A percentile compares a stretch with the other conserved stretches of the same genome.
These are phyloP conservation scores for Termitomyces sp. DNA, from an alignment of 768 basidiomycete species.

Conservation along the genomic window DNA sequence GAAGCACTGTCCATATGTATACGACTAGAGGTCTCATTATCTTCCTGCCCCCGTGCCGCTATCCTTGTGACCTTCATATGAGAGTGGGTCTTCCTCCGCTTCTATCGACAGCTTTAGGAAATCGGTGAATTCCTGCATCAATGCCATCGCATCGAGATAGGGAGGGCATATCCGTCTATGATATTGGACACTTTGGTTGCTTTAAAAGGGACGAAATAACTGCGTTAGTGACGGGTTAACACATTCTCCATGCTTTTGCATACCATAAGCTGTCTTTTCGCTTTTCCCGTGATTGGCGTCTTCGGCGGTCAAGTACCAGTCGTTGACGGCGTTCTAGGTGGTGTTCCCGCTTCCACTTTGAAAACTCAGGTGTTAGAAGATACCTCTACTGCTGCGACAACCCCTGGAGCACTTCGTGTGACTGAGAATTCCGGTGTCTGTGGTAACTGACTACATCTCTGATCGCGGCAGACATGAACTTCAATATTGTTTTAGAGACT, in stretches of 20 bases:
- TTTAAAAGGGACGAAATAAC: not conserved
- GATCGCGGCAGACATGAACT: not conserved
- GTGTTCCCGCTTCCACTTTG: conserved; percentile 23
- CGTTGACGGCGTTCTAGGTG: conserved; percentile 45
- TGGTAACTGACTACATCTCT: conserved; percentile 25
- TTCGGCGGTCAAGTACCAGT: conserved; percentile 38
- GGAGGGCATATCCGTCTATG: conserved; percentile 13
- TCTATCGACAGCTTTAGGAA: not conserved
- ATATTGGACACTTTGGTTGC: not conserved
- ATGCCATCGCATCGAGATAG: not conserved
- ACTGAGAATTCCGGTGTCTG: conserved; percentile 60
- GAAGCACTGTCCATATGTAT: not conserved
- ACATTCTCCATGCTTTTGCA: conserved; percentile 3
- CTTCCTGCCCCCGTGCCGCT: not conserved
- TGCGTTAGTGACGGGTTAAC: not conserved
- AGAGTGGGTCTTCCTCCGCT: not conserved
- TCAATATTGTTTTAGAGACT: conserved; percentile 34
- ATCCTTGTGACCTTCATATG: not conserved
- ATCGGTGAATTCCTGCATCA: not conserved
- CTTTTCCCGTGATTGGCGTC: conserved; percentile 5
- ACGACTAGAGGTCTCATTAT: not conserved
- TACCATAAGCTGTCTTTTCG: not conserved
- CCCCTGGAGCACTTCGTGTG: conserved; percentile 46
- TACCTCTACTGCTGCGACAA: conserved; percentile 15
- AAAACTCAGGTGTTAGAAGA: conserved; percentile 11